Base-by-base conservation (phyloP, 2,329 filamentous ascomycete genomes). In the Cladosporium sp. region DNA sequence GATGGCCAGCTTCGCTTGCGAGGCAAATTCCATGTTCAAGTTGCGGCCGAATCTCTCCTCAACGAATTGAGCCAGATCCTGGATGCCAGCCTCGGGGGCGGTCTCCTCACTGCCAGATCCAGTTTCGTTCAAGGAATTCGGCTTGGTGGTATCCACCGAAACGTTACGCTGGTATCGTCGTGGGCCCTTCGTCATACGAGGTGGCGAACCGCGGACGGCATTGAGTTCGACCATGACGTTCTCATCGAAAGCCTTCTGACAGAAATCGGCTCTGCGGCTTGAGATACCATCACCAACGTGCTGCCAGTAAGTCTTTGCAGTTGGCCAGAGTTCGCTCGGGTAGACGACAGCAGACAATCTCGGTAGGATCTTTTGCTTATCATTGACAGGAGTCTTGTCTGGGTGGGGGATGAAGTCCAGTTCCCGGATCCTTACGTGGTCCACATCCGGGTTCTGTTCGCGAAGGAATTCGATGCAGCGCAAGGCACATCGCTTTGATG, bases 271-370 rank as follows among this genome's bases (percentile, higher is more conserved):
- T 38, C 90, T 82, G 46, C 93, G 84, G 67, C 91, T 96, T 0
- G 91, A 96, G 11, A 95, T 78, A 13, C 93, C 93, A 56, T 95
- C 91, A 16, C 93, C 93, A 0, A 88, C 87, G 69, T 98, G 93
- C 68, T 97, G 93, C 93, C 93, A 98, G 64, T 95, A 96, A 63
- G 90, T 82, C 69, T 96, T 97, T n/a, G 89, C 88, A 54, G 87
- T 70, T 4, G 81, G 72, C 61, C 85, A 91, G 14, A 82, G 72
- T 10, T 83, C 80, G 43, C 79, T 74, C 0, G 84, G 81, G 61
- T 86, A 89, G 40, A 97, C 66, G 3, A 95, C 83, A 19, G 73
- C 75, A 5, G 70, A 75, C 3, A 77, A 58, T 37, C 63, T 68
- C 0, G 75, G 73, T 16, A 70, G 68, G 3, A 75, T 74, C 33